These are phyloP conservation scores for Deuterostichococcus epilithicus DNA, from an alignment of 139 green algal genomes.

Conservation along the genomic window DNA sequence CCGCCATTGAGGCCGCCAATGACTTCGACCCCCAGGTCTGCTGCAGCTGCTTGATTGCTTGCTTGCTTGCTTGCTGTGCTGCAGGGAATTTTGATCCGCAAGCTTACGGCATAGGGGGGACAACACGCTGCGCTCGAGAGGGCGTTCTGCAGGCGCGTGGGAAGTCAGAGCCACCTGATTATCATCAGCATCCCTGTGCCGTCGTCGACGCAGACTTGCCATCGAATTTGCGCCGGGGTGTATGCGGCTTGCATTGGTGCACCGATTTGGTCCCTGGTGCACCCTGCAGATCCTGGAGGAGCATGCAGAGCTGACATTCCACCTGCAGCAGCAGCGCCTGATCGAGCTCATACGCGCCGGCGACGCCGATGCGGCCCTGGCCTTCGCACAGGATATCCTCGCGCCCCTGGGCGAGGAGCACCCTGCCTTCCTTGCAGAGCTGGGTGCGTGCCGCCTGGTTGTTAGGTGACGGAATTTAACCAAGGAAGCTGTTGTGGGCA, in stretches of 20 bases:
- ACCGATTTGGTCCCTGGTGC: background rate
- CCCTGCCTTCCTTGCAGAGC: slow-evolving; percentile 78
- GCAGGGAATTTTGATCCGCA: background rate
- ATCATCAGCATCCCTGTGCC: no score
- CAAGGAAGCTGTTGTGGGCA: background rate
- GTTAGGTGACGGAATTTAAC: background rate
- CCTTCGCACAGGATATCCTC: slow-evolving; percentile 90
- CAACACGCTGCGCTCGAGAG: no score
- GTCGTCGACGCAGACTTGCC: no score
- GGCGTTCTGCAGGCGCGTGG: no score
- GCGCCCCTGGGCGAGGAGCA: slow-evolving; percentile 90
- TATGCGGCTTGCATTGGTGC: background rate
- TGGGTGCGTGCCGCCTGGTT: slow-evolving; percentile 65
- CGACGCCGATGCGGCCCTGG: slow-evolving; percentile 75
- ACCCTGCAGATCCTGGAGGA: slow-evolving; percentile 79
- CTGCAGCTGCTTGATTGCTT: background rate
- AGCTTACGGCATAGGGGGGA: no score
- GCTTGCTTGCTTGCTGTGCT: background rate
- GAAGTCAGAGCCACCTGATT: no score
- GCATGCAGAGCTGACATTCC: slow-evolving; percentile 81
- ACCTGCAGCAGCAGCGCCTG: slow-evolving; percentile 93
- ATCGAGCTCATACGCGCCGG: slow-evolving; percentile 91
- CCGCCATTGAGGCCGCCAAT: slow-evolving; percentile 85
- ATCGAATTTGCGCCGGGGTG: background rate
- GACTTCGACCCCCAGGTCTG: slow-evolving; percentile 84